These are phyloP conservation scores for Hamamelis virginiana DNA, from an alignment of 164 flowering plant species.

Conservation along the genomic window DNA sequence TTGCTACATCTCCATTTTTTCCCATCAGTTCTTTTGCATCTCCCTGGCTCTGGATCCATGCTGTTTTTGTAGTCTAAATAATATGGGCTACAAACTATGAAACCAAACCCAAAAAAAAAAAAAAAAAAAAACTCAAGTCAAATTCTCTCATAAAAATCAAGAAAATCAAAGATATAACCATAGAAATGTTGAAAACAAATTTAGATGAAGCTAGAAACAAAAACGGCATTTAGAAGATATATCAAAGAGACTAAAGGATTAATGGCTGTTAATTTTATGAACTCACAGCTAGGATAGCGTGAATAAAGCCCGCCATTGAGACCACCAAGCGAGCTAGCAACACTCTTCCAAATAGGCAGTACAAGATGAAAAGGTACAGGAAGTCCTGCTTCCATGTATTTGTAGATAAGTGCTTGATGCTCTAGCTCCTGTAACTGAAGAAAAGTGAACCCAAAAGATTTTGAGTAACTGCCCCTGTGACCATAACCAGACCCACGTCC, in stretches of 20 bases:
- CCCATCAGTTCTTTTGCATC: slow-evolving; percentile 71
- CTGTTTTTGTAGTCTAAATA: slow-evolving; percentile 21
- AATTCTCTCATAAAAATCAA: no score
- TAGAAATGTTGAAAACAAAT: no score
- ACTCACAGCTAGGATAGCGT: slow-evolving; percentile 33
- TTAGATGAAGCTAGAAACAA: no score
- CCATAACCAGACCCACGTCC: slow-evolving; percentile 25
- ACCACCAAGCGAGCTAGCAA: slow-evolving; percentile 25
- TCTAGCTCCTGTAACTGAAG: slow-evolving; percentile 56
- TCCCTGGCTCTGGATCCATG: slow-evolving; percentile 55
- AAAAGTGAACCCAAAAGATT: slow-evolving; percentile 41
- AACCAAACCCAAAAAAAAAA: not conserved
- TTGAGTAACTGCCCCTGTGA: slow-evolving; percentile 1
- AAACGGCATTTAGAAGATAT: no score
- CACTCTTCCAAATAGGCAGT: slow-evolving; percentile 55
- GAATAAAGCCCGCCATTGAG: slow-evolving; percentile 12
- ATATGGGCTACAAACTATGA: not conserved
- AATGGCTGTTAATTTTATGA: no score
- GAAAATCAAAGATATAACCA: no score
- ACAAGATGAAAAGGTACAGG: slow-evolving; percentile 55
- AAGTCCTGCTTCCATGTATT: slow-evolving; percentile 45
- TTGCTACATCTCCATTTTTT: slow-evolving; percentile 49
- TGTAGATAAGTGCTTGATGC: slow-evolving; percentile 49
- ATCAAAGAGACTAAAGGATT: no score
- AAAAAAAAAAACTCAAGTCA: not conserved